A percentile compares a stretch with the other conserved stretches of the same genome.
Evolutionary conservation across 139 green algal species (phyloP).

Genomic region (Chlamydomonas incerta): DNA sequence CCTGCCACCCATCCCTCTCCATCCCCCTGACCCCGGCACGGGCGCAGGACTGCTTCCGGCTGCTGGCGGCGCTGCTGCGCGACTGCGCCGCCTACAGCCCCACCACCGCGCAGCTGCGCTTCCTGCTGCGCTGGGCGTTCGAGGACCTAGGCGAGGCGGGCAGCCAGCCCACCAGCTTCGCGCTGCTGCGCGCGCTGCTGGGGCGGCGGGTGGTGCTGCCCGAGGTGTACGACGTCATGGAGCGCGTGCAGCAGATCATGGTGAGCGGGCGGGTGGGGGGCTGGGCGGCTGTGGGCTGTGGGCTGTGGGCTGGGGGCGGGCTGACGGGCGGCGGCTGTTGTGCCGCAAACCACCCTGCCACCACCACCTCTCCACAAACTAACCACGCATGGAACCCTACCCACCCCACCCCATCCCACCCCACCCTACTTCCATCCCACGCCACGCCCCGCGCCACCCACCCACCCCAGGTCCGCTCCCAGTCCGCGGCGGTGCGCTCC

Average conservation of each 20-base stretch:
- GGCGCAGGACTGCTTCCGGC: slow-evolving; percentile 62
- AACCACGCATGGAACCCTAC: too few species aligned
- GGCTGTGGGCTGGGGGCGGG: neutral
- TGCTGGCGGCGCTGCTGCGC: slow-evolving; percentile 82
- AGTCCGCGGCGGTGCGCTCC: slow-evolving; percentile 65
- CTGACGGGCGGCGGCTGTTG: too few species aligned
- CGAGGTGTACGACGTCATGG: slow-evolving; percentile 95
- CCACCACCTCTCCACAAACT: too few species aligned
- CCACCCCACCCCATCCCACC: too few species aligned
- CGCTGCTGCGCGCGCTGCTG: slow-evolving; percentile 85
- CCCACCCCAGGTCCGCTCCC: slow-evolving; percentile 22
- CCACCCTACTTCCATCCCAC: neutral
- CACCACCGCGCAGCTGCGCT: slow-evolving; percentile 72
- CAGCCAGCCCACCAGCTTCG: slow-evolving; percentile 69
- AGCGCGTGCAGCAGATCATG: slow-evolving; percentile 75
- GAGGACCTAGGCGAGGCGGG: slow-evolving; percentile 67
- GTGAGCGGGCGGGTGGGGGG: slow-evolving; percentile 30
- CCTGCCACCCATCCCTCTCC: neutral
- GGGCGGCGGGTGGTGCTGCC: slow-evolving; percentile 82
- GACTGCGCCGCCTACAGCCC: slow-evolving; percentile 73
- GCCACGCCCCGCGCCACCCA: neutral
- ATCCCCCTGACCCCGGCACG: slow-evolving; percentile 18
- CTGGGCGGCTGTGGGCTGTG: neutral
- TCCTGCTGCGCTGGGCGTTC: slow-evolving; percentile 85
- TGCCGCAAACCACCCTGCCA: too few species aligned